phyloP scores from a whole-genome alignment of 2,329 filamentous ascomycete species.

The Cadophora sp. region DNA sequence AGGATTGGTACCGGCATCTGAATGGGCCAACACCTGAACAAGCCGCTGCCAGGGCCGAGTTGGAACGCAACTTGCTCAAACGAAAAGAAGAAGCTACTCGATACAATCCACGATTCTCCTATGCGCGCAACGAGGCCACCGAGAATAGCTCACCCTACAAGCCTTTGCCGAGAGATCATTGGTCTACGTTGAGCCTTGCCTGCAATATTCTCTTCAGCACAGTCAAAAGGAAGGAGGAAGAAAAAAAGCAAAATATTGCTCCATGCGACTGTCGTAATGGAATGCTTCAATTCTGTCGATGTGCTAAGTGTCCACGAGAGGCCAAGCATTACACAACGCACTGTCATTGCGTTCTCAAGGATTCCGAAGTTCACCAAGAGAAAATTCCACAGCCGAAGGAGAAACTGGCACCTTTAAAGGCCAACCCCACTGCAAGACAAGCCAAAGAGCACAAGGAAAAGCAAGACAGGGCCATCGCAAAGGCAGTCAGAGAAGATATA shows the following conservation, averaged over 20 bases:
- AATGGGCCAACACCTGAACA: neutral
- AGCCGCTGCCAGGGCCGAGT: neutral
- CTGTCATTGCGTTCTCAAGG: neutral
- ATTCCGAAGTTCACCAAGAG: neutral
- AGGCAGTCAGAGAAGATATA: too few species aligned
- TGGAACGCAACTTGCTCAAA: neutral
- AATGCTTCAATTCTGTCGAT: neutral
- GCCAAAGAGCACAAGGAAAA: too few species aligned
- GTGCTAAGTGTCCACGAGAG: neutral
- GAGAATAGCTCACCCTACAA: too few species aligned
- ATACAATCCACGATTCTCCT: too few species aligned
- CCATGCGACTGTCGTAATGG: neutral
- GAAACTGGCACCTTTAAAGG: too few species aligned
- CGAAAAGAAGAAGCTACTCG: too few species aligned
- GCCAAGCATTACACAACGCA: neutral
- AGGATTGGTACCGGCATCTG: neutral
- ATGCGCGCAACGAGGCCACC: too few species aligned
- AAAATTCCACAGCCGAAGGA: neutral
- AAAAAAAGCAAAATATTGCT: neutral
- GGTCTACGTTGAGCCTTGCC: neutral
- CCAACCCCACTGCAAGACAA: too few species aligned
- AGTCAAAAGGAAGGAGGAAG: neutral
- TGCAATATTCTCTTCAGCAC: neutral
- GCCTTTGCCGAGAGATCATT: neutral
- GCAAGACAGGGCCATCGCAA: too few species aligned